Conservation (phyloP, 495 filamentous ascomycete species). For the Penicillium desertorum region DNA sequence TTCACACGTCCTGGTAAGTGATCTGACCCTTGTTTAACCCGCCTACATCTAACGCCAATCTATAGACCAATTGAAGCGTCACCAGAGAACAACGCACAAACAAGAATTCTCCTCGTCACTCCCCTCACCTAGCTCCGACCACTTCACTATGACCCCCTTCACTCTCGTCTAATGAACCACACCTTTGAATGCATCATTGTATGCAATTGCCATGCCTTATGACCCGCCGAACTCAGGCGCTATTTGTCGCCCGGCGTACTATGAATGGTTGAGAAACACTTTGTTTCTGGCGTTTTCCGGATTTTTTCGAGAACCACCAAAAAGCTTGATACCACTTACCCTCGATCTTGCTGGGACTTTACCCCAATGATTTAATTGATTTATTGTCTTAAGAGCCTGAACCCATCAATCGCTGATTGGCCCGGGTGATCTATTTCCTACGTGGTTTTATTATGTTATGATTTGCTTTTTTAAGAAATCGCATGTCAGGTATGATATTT, state of each 20-base stretch:
- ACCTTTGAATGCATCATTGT: neutral
- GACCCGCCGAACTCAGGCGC: slow-evolving; percentile 9
- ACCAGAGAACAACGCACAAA: slow-evolving; percentile 47
- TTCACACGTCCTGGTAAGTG: slow-evolving; percentile 48
- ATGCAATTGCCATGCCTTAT: slow-evolving; percentile 17
- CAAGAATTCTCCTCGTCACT: slow-evolving; percentile 22
- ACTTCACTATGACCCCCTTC: slow-evolving; percentile 31
- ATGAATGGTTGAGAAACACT: neutral
- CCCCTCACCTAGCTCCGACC: slow-evolving; percentile 31
- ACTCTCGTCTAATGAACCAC: slow-evolving; percentile 22
- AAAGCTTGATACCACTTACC: slow-evolving; percentile 12
- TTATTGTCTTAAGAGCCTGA: neutral
- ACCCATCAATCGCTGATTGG: neutral
- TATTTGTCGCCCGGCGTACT: slow-evolving; percentile 11
- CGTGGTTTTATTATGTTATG: neutral
- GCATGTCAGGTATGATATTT: neutral
- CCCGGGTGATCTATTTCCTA: neutral
- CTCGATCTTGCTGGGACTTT: slow-evolving; percentile 1
- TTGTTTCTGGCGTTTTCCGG: slow-evolving; percentile 1
- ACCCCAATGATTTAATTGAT: neutral
- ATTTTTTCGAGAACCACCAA: slow-evolving; percentile 2
- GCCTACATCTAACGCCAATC: slow-evolving; percentile 5
- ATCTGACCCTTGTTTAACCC: neutral
- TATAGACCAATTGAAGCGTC: slow-evolving; percentile 50
- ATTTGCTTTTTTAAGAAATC: slow-evolving; percentile 1